Conservation (phyloP, 106 monocot genomes). For the Dactylorhiza incarnata region DNA sequence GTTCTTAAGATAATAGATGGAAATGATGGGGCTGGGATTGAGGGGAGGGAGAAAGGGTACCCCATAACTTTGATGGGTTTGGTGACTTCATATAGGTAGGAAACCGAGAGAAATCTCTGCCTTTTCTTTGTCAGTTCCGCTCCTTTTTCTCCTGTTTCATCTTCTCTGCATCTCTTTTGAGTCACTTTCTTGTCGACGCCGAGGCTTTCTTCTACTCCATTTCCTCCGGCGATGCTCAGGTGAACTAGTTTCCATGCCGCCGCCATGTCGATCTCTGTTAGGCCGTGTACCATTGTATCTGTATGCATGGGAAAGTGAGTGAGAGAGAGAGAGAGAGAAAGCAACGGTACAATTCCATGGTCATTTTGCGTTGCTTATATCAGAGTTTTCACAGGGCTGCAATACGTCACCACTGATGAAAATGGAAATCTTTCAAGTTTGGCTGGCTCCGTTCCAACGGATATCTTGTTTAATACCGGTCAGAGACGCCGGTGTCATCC, state of each 20-base stretch:
- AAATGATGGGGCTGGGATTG: neutral
- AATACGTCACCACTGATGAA: too few relatives aligned
- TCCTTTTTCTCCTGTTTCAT: neutral
- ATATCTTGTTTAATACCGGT: too few relatives aligned
- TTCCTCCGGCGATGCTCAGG: neutral
- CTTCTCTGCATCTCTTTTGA: slow-evolving; percentile 1
- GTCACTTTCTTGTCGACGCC: neutral
- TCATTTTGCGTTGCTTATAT: neutral
- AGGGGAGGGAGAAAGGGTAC: too few relatives aligned
- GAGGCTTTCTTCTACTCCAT: neutral
- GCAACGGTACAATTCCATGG: neutral
- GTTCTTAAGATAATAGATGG: neutral
- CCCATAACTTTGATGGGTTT: neutral
- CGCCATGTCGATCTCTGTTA: neutral
- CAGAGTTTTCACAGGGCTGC: neutral
- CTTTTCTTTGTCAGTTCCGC: neutral
- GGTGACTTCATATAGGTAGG: neutral
- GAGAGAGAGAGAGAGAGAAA: neutral
- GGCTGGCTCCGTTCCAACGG: too few relatives aligned
- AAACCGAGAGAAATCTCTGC: neutral
- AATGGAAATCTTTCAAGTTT: too few relatives aligned
- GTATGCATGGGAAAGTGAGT: neutral
- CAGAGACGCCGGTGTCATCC: too few relatives aligned
- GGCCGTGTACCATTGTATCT: neutral
- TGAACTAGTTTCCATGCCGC: neutral